Base-by-base conservation (phyloP, 345 rosid genomes). In the Pugionium dolabratum region DNA sequence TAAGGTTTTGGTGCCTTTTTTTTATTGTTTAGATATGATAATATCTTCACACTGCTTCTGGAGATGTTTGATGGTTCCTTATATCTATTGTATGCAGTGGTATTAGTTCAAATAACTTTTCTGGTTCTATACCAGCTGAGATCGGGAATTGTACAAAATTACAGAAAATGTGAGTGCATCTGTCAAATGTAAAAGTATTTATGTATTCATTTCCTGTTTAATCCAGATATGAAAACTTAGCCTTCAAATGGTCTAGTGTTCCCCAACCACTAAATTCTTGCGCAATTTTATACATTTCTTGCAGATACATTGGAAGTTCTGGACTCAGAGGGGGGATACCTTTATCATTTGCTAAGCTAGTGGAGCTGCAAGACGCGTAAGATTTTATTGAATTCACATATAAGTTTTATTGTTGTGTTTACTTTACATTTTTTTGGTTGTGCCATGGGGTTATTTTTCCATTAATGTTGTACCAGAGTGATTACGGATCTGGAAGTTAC, bases 271-370 rank as follows among this genome's bases (percentile, higher is more conserved):
- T 51, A 2, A 6, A 4, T 9, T 65, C 54, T 58, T 59, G 7
- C 7, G 29, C 18, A 4, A 1, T 26, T 47, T 39, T 36, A 35
- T 50, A 9, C 28, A 60, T 60, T 1, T 56, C 27, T 68, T 66
- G 48, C 84, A 87, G 94, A 25, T 80, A 79, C 63, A 54, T 80
- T 18, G 77, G 56, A 18, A 87, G 90, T 52, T 74, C 86, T 65
- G 88, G 88, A 56, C 78, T 84, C 54, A 70, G 78, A 41, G 94
- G 94, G 8, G 74, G 55, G 46, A 80, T 85, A 71, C 94, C 94
- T 69, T 9, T 9, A 8, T 78, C 83, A 59, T 81, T 77, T 79
- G 79, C 82, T 51, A 64, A 74, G 25, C 72, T 81, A n/a, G 60
- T 43, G 52, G 70, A 52, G 4, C 52, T 83, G 60, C 6, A 2